These are phyloP conservation scores for Keqinozyma sinolaborantium DNA, from an alignment of 1,139 yeast genomes.

Conservation along the genomic window DNA sequence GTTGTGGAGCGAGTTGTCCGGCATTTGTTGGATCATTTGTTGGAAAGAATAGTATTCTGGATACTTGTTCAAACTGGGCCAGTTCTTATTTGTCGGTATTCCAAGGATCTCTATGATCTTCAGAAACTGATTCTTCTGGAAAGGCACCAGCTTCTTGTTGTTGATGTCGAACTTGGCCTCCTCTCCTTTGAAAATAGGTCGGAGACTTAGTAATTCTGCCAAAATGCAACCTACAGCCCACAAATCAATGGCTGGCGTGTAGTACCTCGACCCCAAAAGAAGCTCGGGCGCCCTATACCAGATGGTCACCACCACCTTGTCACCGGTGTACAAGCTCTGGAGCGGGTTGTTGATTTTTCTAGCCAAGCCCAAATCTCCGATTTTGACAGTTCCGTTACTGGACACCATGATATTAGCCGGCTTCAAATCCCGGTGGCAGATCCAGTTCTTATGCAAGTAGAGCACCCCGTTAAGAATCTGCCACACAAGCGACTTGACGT, in stretches of 20 bases:
- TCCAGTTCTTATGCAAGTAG: slow-evolving; percentile 92
- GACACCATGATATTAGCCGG: slow-evolving; percentile 99
- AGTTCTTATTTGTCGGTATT: slow-evolving; percentile 67
- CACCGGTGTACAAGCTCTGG: slow-evolving; percentile 89
- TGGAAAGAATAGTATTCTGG: slow-evolving; percentile 74
- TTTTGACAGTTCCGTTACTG: slow-evolving; percentile 81
- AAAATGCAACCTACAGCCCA: slow-evolving; percentile 98
- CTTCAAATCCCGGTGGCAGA: slow-evolving; percentile 89
- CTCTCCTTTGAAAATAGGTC: slow-evolving; percentile 97
- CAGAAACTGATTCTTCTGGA: slow-evolving; percentile 87
- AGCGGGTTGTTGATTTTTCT: slow-evolving; percentile 85
- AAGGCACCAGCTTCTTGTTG: slow-evolving; percentile 86
- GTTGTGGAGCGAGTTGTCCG: slow-evolving; percentile 51
- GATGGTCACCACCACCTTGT: slow-evolving; percentile 95
- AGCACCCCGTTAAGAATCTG: slow-evolving; percentile 91
- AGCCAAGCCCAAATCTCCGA: slow-evolving; percentile 95
- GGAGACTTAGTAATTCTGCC: slow-evolving; percentile 81
- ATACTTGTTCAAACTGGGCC: slow-evolving; percentile 77
- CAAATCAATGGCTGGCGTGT: slow-evolving; percentile 89
- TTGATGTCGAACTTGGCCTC: slow-evolving; percentile 86
- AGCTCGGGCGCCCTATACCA: slow-evolving; percentile 98
- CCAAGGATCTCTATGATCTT: slow-evolving; percentile 90
- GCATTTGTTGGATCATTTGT: slow-evolving; percentile 39
- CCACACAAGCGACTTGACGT: slow-evolving; percentile 83
- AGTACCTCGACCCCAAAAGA: slow-evolving; percentile 85